Evolutionary conservation across 2,329 filamentous ascomycete genomes (phyloP), one percentile per base, ranked within the genome.

Genomic region (Pseudogymnoascus sp.): DNA sequence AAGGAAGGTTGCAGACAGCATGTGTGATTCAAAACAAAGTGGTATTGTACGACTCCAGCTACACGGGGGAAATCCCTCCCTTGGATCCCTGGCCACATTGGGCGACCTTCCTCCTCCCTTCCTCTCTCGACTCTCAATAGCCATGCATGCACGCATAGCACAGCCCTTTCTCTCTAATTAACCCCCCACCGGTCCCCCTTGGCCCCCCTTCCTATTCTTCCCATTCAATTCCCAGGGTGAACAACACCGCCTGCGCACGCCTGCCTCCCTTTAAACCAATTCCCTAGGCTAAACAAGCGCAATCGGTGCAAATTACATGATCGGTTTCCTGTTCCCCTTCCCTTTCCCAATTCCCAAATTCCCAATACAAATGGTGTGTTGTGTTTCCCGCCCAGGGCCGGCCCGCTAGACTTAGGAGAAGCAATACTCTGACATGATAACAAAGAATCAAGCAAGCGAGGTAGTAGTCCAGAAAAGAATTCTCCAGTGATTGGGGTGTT

Each of bases 31-130:
- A 50, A 50, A 50, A 50, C 43, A 50, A 50, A 50, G 43, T 50
- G 43, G 43, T 50, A 50, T 50, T 50, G 43, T 50, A 50, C 43
- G 43, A 50, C 43, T 50, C 43, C 43, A 50, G 43, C 43, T 50
- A 50, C 43, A 50, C 43, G n/a, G 43, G 43, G 43, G 11, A 30
- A 50, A 50, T 50, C 43, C 43, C n/a, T n/a, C 30, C 43, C 22
- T 14, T 47, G 25, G 43, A 50, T 50, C 43, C 43, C 43, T 16
- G 22, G 7, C 18, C 37, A 28, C 22, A 50, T 16, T 30, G 43
- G 43, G n/a, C n/a, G n/a, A n/a, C n/a, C 43, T 16, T 9, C 16
- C 20, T 41, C 41, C 41, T 28, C 22, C 22, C 41, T 9, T 47
- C 41, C 39, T 43, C n/a, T n/a, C n/a, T n/a, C n/a, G n/a, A n/a